Conservation (phyloP, 1,139 yeast species). For the Tardiomyces blankii region DNA sequence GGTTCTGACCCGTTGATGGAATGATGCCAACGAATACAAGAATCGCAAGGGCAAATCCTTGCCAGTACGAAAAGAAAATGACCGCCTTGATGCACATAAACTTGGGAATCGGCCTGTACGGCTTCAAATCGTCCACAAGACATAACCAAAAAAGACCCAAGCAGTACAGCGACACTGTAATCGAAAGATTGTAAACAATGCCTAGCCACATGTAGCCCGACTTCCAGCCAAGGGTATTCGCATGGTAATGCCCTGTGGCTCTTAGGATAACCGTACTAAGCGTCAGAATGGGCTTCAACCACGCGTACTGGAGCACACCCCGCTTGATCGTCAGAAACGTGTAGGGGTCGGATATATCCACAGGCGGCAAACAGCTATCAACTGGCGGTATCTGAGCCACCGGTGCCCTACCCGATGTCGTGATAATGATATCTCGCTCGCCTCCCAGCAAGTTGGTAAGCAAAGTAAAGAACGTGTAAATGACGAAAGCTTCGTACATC, state of each 20-base stretch:
- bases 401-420: slow-evolving; percentile 66
- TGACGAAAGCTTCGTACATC: slow-evolving; percentile 90
- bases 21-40: slow-evolving; percentile 47
- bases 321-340: slow-evolving; percentile 69
- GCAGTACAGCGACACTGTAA: slow-evolving; percentile 70
- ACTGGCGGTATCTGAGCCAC: slow-evolving; percentile 52
- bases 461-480: slow-evolving; percentile 81
- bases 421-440: slow-evolving; percentile 69
- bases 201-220: slow-evolving; percentile 59
- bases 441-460: slow-evolving; percentile 85
- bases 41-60: slow-evolving; percentile 61
- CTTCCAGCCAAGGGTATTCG: slow-evolving; percentile 36
- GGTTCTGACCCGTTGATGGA: slow-evolving; percentile 13
- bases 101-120: slow-evolving; percentile 84
- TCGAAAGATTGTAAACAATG: slow-evolving; percentile 65
- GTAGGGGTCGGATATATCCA: slow-evolving; percentile 81
- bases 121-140: slow-evolving; percentile 59
- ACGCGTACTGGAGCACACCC: slow-evolving; percentile 86
- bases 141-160: slow-evolving; percentile 91
- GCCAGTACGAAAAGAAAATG: slow-evolving; percentile 97
- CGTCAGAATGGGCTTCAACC: slow-evolving; percentile 65
- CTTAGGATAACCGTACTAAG: slow-evolving; percentile 39
- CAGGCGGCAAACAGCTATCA: slow-evolving; percentile 38
- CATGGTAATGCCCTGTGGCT: slow-evolving; percentile 34
- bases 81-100: slow-evolving; percentile 86